Percentiles rank a stretch among this genome's conserved stretches.
phyloP scores from a whole-genome alignment of 345 rosid genomes.

The Populus davidiana region DNA sequence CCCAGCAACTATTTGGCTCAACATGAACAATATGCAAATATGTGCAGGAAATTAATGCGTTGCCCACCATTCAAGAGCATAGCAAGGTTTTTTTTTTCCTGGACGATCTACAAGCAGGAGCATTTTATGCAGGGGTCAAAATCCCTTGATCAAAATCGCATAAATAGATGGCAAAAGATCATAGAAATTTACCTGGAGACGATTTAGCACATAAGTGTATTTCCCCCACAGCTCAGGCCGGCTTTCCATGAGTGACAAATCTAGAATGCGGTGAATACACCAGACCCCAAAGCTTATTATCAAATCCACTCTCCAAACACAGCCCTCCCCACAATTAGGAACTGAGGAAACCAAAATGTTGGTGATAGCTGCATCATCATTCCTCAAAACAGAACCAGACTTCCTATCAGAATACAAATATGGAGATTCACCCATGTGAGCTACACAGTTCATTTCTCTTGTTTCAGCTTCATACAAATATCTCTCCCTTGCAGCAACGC shows the following conservation, averaged over 20 bases:
- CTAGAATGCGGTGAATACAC: slow-evolving; percentile 92
- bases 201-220: slow-evolving; percentile 91
- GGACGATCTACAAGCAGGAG: not conserved
- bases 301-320: slow-evolving; percentile 79
- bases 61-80: not conserved
- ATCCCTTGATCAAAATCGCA: not conserved
- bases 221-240: slow-evolving; percentile 99
- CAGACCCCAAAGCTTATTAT: slow-evolving; percentile 92
- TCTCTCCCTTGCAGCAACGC: slow-evolving; percentile 86
- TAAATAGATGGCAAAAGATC: not conserved
- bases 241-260: slow-evolving; percentile 90
- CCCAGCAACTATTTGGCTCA: not conserved
- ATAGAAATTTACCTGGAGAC: slow-evolving; percentile 70
- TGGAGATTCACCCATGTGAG: slow-evolving; percentile 46
- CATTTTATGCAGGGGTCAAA: not conserved
- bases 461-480: slow-evolving; percentile 71
- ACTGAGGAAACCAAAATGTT: slow-evolving; percentile 52
- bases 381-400: slow-evolving; percentile 24
- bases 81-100: not conserved
- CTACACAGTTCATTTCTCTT: slow-evolving; percentile 49
- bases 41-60: not conserved
- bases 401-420: slow-evolving; percentile 34
- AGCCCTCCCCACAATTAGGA: slow-evolving; percentile 92
- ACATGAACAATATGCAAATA: not conserved
- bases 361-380: slow-evolving; percentile 26